phyloP scores from a whole-genome alignment of 345 rosid species.

The Mangifera indica region DNA sequence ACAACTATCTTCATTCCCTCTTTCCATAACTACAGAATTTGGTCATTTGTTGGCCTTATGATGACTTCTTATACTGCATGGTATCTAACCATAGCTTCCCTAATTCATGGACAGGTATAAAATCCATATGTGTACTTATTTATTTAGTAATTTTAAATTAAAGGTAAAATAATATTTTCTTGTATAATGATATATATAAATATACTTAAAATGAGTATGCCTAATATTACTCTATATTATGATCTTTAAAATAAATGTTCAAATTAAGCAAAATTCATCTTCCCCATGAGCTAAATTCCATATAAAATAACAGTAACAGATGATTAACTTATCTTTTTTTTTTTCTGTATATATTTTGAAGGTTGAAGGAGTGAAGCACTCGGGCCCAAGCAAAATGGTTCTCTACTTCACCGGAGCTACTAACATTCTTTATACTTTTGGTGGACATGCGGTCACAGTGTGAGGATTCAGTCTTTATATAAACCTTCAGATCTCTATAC shows the following conservation, averaged over 20 bases:
- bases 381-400: constrained; percentile 83
- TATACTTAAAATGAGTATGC: no score
- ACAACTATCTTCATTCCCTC: constrained; percentile 97
- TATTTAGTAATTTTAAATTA: no score
- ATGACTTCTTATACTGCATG: constrained; percentile 97
- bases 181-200: no score
- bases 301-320: no score
- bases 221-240: no score
- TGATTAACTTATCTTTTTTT: neutral
- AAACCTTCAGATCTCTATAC: neutral
- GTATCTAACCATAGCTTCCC: constrained; percentile 88
- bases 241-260: neutral
- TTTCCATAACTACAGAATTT: constrained; percentile 88
- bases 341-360: constrained; percentile 14
- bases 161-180: no score
- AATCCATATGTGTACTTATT: no score
- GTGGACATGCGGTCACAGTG: constrained; percentile 99
- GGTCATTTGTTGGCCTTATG: constrained; percentile 90
- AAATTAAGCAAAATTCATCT: neutral
- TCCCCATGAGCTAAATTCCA: neutral
- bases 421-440: constrained; percentile 95
- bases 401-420: constrained; percentile 98
- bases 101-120: constrained; percentile 82
- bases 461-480: constrained; percentile 30
- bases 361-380: constrained; percentile 88